A percentile compares a stretch with the other conserved stretches of the same genome.
phyloP scores from a whole-genome alignment of 148 eudicot genomes.

The Rhododendron griersonianum region DNA sequence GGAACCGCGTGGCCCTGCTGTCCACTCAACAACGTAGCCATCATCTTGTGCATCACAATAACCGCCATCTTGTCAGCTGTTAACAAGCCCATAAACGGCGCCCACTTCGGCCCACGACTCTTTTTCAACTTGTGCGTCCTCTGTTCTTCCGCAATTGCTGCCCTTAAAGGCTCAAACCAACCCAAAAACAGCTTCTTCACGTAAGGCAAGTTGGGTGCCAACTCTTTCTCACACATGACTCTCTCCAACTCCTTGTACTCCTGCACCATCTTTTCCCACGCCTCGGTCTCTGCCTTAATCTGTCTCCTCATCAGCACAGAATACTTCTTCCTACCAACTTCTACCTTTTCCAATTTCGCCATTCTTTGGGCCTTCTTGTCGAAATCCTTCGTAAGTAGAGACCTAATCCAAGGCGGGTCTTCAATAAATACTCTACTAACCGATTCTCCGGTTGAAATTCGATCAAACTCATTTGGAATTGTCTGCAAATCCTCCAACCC shows the following conservation, averaged over 20 bases:
- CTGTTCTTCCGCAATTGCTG: slow-evolving; percentile 71
- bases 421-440: slow-evolving; percentile 42
- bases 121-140: slow-evolving; percentile 32
- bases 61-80: slow-evolving; percentile 94
- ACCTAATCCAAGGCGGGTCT: slow-evolving; percentile 73
- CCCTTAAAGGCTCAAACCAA: slow-evolving; percentile 89
- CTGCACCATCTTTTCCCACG: slow-evolving; percentile 81
- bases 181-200: slow-evolving; percentile 72
- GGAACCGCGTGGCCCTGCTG: slow-evolving; percentile 49
- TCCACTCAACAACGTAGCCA: slow-evolving; percentile 73
- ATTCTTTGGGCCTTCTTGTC: slow-evolving; percentile 17
- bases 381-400: slow-evolving; percentile 49
- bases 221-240: slow-evolving; percentile 79
- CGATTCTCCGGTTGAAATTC: slow-evolving; percentile 13
- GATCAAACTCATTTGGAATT: slow-evolving; percentile 30
- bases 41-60: slow-evolving; percentile 86
- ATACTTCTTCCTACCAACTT: slow-evolving; percentile 43
- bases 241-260: slow-evolving; percentile 74
- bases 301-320: slow-evolving; percentile 66
- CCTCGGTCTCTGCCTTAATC: slow-evolving; percentile 77
- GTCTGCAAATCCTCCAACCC: slow-evolving; percentile 37
- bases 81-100: slow-evolving; percentile 51
- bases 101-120: slow-evolving; percentile 46
- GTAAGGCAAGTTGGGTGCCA: slow-evolving; percentile 87
- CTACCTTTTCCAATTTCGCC: slow-evolving; percentile 24